phyloP scores from a whole-genome alignment of 345 rosid species.

The Viola odorata region DNA sequence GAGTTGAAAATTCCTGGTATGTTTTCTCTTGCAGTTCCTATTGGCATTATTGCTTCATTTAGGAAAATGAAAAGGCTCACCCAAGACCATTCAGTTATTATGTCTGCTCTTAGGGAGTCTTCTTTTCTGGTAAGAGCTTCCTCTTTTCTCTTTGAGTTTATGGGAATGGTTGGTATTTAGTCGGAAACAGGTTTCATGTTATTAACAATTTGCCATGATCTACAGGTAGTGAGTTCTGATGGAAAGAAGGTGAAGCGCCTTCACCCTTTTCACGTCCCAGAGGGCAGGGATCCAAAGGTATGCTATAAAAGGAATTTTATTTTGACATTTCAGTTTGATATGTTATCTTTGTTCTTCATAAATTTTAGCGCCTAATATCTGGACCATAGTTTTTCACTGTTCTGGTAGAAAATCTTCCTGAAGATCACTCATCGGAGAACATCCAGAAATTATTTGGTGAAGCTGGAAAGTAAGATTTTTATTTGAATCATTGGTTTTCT shows the following conservation, averaged over 20 bases:
- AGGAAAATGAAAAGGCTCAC: slow-evolving; percentile 80
- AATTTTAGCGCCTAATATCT: slow-evolving; percentile 27
- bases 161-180: neutral
- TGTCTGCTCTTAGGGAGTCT: slow-evolving; percentile 67
- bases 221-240: slow-evolving; percentile 67
- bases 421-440: slow-evolving; percentile 71
- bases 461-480: slow-evolving; percentile 62
- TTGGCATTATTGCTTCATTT: slow-evolving; percentile 60
- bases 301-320: slow-evolving; percentile 13
- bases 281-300: slow-evolving; percentile 80
- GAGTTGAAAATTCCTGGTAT: neutral
- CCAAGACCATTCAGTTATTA: slow-evolving; percentile 40
- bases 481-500: slow-evolving; percentile 1
- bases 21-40: slow-evolving; percentile 54
- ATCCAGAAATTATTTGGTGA: slow-evolving; percentile 54
- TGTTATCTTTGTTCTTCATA: neutral
- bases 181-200: neutral
- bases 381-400: slow-evolving; percentile 69
- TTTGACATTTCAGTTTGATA: neutral
- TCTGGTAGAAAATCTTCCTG: slow-evolving; percentile 90
- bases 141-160: slow-evolving; percentile 1
- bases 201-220: slow-evolving; percentile 1
- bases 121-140: slow-evolving; percentile 54
- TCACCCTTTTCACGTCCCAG: slow-evolving; percentile 48
- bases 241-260: slow-evolving; percentile 81